A percentile compares a stretch with the other conserved stretches of the same genome.
Evolutionary conservation across 768 basidiomycete species (phyloP).

Genomic region (Paxillus rubicundulus): DNA sequence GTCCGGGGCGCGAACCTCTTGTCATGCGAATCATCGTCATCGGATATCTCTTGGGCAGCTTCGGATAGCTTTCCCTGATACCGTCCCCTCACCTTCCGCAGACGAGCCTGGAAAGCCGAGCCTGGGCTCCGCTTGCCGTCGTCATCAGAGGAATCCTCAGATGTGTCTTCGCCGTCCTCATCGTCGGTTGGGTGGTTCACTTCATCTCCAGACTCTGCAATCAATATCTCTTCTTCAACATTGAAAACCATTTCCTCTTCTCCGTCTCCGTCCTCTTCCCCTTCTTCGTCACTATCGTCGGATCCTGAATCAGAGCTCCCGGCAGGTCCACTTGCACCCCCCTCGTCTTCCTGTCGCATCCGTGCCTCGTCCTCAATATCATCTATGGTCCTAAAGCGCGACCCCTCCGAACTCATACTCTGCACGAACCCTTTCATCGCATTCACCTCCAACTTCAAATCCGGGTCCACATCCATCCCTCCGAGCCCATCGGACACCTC

Average conservation of each 20-base stretch:
- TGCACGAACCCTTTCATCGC: conserved; percentile 55
- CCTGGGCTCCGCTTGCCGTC: conserved; percentile 36
- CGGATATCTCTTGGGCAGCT: conserved; percentile 10
- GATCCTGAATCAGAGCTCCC: conserved; percentile 28
- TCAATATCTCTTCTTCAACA: conserved; percentile 46
- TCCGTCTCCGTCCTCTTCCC: conserved; percentile 34
- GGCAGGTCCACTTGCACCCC: conserved; percentile 25
- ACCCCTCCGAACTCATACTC: conserved; percentile 49
- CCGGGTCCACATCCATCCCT: conserved; percentile 67
- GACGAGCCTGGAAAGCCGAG: conserved; percentile 36
- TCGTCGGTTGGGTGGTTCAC: neutral
- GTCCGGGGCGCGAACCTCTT: conserved; percentile 21
- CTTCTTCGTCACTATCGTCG: too few relatives aligned
- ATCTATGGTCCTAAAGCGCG: conserved; percentile 56
- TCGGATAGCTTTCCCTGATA: conserved; percentile 14
- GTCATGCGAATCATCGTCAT: conserved; percentile 34
- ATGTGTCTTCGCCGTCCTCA: conserved; percentile 22
- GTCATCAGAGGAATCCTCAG: conserved; percentile 33
- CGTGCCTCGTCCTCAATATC: conserved; percentile 57
- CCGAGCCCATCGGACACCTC: conserved; percentile 31
- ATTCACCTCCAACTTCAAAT: conserved; percentile 43
- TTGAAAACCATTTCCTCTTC: conserved; percentile 39
- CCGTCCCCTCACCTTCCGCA: conserved; percentile 31
- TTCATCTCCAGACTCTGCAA: conserved; percentile 31
- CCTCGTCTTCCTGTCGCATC: conserved; percentile 50